Evolutionary conservation across 2,329 filamentous ascomycete species (phyloP), one percentile per base, ranked within the genome.

Genomic region (Botrytis fabae): DNA sequence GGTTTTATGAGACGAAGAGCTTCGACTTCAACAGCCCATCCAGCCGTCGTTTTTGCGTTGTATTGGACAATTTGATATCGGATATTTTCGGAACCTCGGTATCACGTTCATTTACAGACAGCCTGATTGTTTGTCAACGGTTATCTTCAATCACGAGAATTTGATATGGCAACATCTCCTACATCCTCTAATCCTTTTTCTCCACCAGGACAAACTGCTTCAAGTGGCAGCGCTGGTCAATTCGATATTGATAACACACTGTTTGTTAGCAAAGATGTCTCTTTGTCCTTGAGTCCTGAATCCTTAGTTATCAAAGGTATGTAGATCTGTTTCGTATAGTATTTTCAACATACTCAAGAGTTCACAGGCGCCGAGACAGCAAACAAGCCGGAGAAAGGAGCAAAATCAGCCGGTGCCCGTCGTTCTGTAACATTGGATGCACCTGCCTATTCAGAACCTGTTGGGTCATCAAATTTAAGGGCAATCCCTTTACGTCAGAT

Each of bases 401-500:
- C 44, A 51, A 65, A 54, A 51, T 40, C 59, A 35, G 61, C 70
- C 14, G 63, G n/a, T 48, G 40, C 61, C 22, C 70, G 70, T 48
- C 70, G 70, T n/a, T 72, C 70, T n/a, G 63, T 72, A 7, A 72
- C 70, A 9, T 14, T 72, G 20, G 70, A 72, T 51, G 28, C 70
- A 20, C 61, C 63, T 38, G 48, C 70, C 20, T 72, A 68, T 25
- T 72, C 70, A 40, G 70, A 73, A 28, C 71, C 71, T n/a, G 44
- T 69, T 7, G 65, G 71, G 2, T 22, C 71, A 44, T 42, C 64
- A 28, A 69, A 0, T 54, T 22, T 38, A 42, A 73, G 60, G 38
- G 73, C 65, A 22, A 75, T 68, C n/a, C 48, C 74, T n/a, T 70
- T 71, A 38, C 63, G 61, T 46, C 44, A 71, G 16, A 72, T 73